phyloP scores from a whole-genome alignment of 148 eudicot genomes.

The Pouteria glomerata region DNA sequence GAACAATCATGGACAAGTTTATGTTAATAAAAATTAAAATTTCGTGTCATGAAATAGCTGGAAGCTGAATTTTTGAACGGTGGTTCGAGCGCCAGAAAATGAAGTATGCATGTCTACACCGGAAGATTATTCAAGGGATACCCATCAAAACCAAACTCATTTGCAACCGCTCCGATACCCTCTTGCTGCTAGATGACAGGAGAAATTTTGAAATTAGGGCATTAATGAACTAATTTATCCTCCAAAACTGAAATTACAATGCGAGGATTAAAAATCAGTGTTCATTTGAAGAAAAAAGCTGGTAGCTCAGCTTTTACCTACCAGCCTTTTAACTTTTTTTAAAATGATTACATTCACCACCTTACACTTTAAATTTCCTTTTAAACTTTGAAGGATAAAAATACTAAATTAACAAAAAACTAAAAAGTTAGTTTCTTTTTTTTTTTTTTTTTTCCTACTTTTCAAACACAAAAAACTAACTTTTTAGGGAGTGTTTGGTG shows the following conservation, averaged over 20 bases:
- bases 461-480: no score
- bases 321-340: no score
- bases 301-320: no score
- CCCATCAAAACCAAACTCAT: constrained; percentile 64
- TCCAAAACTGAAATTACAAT: background rate
- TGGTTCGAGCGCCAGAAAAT: constrained; percentile 32
- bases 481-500: no score
- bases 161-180: constrained; percentile 36
- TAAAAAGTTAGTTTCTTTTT: no score
- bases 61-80: constrained; percentile 14
- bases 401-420: no score
- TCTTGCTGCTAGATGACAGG: constrained; percentile 54
- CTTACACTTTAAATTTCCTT: no score
- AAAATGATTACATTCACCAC: no score
- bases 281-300: no score
- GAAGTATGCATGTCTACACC: constrained; percentile 20
- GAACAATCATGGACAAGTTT: background rate
- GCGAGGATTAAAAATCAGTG: no score
- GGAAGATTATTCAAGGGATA: constrained; percentile 56
- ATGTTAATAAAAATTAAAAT: background rate
- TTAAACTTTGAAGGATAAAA: no score
- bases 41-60: background rate
- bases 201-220: background rate
- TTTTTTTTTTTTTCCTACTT: no score
- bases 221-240: background rate